phyloP scores from a whole-genome alignment of 129 eudicot genomes.

The Artemisia annua region DNA sequence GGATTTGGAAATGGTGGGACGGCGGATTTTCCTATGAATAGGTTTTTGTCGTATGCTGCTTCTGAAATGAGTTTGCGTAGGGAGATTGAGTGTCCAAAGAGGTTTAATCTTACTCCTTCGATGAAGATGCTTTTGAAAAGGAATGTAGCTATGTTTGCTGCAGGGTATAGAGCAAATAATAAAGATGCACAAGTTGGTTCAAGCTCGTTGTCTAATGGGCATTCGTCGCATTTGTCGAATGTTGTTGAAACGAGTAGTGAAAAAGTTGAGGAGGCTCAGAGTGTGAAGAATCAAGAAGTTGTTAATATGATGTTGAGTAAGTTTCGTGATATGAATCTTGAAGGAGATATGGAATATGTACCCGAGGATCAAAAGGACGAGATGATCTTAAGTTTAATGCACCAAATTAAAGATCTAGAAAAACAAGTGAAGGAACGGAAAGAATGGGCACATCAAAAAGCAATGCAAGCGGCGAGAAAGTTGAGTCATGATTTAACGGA shows the following conservation, averaged over 20 bases:
- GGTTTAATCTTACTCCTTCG: constrained; percentile 88
- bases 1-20: constrained; percentile 83
- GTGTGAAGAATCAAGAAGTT: constrained; percentile 64
- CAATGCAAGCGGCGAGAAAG: constrained; percentile 96
- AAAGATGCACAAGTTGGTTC: constrained; percentile 49
- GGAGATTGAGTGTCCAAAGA: constrained; percentile 89
- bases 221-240: constrained; percentile 37
- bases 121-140: constrained; percentile 82
- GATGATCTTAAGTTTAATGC: constrained; percentile 64
- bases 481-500: constrained; percentile 86
- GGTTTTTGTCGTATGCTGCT: constrained; percentile 56
- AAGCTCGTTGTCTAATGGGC: constrained; percentile 46
- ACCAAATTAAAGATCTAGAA: constrained; percentile 88
- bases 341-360: constrained; percentile 66
- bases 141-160: constrained; percentile 95
- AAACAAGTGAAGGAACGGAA: constrained; percentile 86
- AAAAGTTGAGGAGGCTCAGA: constrained; percentile 46
- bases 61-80: constrained; percentile 59
- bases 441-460: constrained; percentile 99
- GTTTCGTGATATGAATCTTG: constrained; percentile 81
- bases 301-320: constrained; percentile 77
- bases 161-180: constrained; percentile 75
- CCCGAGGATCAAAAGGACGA: constrained; percentile 90
- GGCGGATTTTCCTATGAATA: constrained; percentile 56
- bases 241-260: constrained; percentile 34